Evolutionary conservation across 2,329 filamentous ascomycete genomes (phyloP), one percentile per base, ranked within the genome.

Genomic region (Colletotrichum euphorbiae): DNA sequence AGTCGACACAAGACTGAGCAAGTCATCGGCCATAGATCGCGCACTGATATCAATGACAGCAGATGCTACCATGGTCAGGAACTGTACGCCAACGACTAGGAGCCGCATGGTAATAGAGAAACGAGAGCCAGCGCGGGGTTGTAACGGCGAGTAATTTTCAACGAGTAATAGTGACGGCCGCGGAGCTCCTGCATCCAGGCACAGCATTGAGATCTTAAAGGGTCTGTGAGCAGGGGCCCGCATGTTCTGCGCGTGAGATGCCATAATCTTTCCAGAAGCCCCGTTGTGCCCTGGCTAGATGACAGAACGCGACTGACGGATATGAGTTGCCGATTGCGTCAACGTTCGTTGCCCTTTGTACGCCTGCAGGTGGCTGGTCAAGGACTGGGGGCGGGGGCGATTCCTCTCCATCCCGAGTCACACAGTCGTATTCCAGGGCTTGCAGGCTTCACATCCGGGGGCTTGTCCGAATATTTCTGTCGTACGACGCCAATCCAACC

Each of bases 31-130:
- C 3, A 52, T 28, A 1, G 48, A 36, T 0, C 48, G 48, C 28
- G 48, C 48, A 52, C 43, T 63, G 63, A 62, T 45, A 42, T 40
- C 38, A 42, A 66, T 50, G 15, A 55, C 40, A 40, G 48, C 42
- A 13, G 50, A 38, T 33, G 67, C 62, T n/a, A 66, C 62, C 43
- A 67, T 28, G 57, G 51, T 31, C 21, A 69, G 28, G 42, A 67
- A 40, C 17, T 69, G 67, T 45, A 69, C 43, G 7, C 51, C 51
- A 11, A 46, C 31, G 31, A 69, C 38, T 40, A 67, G 50, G 42
- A 33, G 48, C 28, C 45, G 56, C 67, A 67, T 67, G 38, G 45
- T 56, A 51, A 40, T 8, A 28, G 48, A 13, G 46, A 19, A 36
- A 19, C 28, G 24, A 52, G 48, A 52, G 48, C 33, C 15, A 36